Conservation (phyloP, 2,329 filamentous ascomycete genomes). For the Plectosphaerella cucumerina region DNA sequence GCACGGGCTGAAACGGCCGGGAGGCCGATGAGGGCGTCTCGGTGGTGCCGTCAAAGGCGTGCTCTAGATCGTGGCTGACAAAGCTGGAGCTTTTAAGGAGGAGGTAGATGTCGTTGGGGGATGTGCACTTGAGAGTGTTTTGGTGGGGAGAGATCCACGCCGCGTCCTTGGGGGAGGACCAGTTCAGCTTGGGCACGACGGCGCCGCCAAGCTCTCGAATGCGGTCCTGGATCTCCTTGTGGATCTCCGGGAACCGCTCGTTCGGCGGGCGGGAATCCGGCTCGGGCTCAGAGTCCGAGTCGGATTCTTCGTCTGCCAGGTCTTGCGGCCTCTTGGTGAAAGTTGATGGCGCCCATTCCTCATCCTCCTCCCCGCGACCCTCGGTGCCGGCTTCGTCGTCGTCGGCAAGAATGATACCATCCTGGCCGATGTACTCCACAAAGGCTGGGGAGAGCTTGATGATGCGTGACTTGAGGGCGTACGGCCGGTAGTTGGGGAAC, state of each 20-base stretch:
- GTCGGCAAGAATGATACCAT: constrained; percentile 84
- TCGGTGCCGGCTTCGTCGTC: constrained; percentile 44
- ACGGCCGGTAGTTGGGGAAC: constrained; percentile 72
- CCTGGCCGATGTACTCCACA: constrained; percentile 81
- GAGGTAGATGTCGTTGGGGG: constrained; percentile 87
- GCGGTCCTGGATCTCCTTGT: constrained; percentile 69
- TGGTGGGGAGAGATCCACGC: constrained; percentile 80
- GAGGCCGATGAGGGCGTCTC: constrained; percentile 42
- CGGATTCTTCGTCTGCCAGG: constrained; percentile 37
- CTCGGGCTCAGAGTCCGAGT: constrained; percentile 46
- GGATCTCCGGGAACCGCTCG: constrained; percentile 64
- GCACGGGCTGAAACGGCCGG: constrained; percentile 62
- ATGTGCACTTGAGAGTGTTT: constrained; percentile 88
- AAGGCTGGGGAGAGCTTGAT: constrained; percentile 74
- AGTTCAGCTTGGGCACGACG: constrained; percentile 92
- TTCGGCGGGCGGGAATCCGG: constrained; percentile 41
- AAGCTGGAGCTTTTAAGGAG: constrained; percentile 94
- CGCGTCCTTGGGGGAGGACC: constrained; percentile 95
- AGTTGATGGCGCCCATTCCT: constrained; percentile 39
- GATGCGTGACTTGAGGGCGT: constrained; percentile 81
- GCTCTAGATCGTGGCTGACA: constrained; percentile 87
- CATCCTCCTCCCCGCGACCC: constrained; percentile 47
- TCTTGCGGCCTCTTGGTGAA: constrained; percentile 20
- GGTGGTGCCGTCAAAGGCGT: constrained; percentile 79
- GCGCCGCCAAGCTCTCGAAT: constrained; percentile 80